Conservation (phyloP, 257 asterid species). For the Solanum tarapatanum region DNA sequence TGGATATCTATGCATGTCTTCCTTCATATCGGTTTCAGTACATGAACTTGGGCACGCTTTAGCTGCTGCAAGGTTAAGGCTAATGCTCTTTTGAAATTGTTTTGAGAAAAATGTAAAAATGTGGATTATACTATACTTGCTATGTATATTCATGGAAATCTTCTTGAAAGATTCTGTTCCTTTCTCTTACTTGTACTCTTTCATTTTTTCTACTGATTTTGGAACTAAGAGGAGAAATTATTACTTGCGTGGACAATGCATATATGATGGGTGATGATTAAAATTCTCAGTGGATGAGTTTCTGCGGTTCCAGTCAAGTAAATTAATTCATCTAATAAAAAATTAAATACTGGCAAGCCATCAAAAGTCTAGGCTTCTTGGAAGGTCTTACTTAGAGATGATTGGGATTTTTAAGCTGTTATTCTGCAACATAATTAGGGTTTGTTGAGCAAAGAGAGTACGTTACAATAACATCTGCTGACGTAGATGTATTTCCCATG, state of each 20-base stretch:
- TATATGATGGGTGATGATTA: not conserved
- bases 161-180: not conserved
- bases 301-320: not conserved
- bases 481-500: not conserved
- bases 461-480: not conserved
- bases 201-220: not conserved
- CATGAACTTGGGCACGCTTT: constrained; percentile 95
- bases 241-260: not conserved
- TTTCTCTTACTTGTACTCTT: not conserved
- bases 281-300: not conserved
- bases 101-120: not conserved
- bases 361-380: not conserved
- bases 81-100: not conserved
- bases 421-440: not conserved
- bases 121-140: not conserved
- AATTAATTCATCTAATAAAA: not conserved
- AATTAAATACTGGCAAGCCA: not conserved
- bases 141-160: not conserved
- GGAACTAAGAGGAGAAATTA: not conserved
- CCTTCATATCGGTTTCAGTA: constrained; percentile 44
- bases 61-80: constrained; percentile 87
- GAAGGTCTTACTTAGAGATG: not conserved
- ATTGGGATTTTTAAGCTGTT: not conserved
- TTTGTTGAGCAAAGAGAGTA: not conserved
- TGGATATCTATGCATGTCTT: constrained; percentile 59